Percentiles rank a stretch among this genome's conserved stretches.
These are phyloP conservation scores for Leucosporidium creatinivorum DNA, from an alignment of 768 basidiomycete genomes.

Conservation along the genomic window DNA sequence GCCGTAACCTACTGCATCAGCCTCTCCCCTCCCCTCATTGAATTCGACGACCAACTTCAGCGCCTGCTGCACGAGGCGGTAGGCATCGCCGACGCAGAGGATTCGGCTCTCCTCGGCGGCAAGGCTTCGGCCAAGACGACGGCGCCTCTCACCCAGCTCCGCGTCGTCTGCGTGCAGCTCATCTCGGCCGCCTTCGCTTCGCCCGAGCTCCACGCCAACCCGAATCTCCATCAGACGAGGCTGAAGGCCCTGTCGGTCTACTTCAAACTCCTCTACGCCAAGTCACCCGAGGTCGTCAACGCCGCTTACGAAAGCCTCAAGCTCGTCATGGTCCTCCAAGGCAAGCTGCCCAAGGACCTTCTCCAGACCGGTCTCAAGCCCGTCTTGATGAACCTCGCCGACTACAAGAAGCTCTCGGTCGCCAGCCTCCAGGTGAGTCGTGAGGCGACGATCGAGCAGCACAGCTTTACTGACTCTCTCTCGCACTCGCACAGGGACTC, in stretches of 20 bases:
- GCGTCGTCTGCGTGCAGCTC: constrained; percentile 87
- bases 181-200: constrained; percentile 90
- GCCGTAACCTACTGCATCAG: constrained; percentile 89
- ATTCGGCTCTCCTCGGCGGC: constrained; percentile 62
- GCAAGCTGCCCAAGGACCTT: constrained; percentile 85
- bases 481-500: constrained; percentile 63
- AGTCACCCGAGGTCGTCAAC: constrained; percentile 81
- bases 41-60: constrained; percentile 83
- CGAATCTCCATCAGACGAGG: constrained; percentile 70
- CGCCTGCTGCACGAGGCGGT: constrained; percentile 87
- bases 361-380: constrained; percentile 91
- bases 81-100: constrained; percentile 91
- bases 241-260: constrained; percentile 84
- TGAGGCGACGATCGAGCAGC: background rate
- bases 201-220: constrained; percentile 70
- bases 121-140: constrained; percentile 70
- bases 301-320: constrained; percentile 89
- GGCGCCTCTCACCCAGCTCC: constrained; percentile 75
- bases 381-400: constrained; percentile 94
- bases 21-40: constrained; percentile 78
- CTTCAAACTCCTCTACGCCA: constrained; percentile 96
- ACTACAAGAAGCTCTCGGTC: constrained; percentile 86
- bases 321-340: constrained; percentile 80
- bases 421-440: constrained; percentile 52
- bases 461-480: constrained; percentile 12